phyloP scores from a whole-genome alignment of 352 stramenopile genomes.

The Peronospora tabacina region DNA sequence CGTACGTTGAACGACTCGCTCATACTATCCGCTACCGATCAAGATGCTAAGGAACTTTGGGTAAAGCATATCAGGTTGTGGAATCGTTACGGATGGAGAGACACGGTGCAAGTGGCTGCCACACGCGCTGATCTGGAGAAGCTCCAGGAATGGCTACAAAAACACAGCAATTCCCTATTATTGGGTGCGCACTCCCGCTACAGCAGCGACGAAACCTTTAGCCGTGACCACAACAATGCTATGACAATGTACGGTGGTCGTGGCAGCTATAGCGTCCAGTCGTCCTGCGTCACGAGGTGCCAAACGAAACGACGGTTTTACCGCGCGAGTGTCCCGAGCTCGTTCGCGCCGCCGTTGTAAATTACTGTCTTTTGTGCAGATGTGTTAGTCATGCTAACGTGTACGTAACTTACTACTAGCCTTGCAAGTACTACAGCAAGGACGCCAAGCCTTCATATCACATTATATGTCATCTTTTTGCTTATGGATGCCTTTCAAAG shows the following conservation, averaged over 20 bases:
- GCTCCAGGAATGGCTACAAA: slow-evolving; percentile 33
- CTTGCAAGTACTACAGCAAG: slow-evolving; percentile 3
- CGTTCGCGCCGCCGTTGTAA: slow-evolving; percentile 26
- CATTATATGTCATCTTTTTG: background rate
- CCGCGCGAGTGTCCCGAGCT: slow-evolving; percentile 27
- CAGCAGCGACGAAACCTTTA: slow-evolving; percentile 27
- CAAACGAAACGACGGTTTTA: slow-evolving; percentile 47
- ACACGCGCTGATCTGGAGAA: slow-evolving; percentile 29
- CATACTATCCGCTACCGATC: slow-evolving; percentile 42
- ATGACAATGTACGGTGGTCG: slow-evolving; percentile 12
- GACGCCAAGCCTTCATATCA: background rate
- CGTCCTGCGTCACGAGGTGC: slow-evolving; percentile 19
- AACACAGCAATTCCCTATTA: background rate
- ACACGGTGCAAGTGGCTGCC: slow-evolving; percentile 38
- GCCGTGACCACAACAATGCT: slow-evolving; percentile 21
- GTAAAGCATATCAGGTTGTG: slow-evolving; percentile 57
- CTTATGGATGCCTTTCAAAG: background rate
- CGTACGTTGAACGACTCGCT: slow-evolving; percentile 41
- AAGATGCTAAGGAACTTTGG: slow-evolving; percentile 45
- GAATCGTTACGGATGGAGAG: slow-evolving; percentile 66
- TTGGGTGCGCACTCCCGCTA: slow-evolving; percentile 8
- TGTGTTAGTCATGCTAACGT: slow-evolving; percentile 7
- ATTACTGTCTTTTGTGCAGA: background rate
- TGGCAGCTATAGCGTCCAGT: slow-evolving; percentile 13
- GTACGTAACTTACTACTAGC: slow-evolving; percentile 30